These are phyloP conservation scores for Cyclotella atomus DNA, from an alignment of 108 stramenopile species.

Conservation along the genomic window DNA sequence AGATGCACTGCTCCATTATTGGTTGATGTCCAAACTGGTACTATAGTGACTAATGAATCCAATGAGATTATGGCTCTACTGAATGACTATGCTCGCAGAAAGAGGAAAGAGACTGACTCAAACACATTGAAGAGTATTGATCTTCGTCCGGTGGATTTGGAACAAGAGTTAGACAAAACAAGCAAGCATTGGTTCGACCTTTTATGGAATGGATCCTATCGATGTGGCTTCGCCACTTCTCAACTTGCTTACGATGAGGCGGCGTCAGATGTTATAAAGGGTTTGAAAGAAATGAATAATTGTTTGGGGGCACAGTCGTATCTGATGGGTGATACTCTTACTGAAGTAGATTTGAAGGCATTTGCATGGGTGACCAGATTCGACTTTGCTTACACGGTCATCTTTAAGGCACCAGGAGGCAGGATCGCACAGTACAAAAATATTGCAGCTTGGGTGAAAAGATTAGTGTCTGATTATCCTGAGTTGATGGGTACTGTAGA, in stretches of 20 bases:
- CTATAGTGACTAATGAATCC: slow-evolving; percentile 88
- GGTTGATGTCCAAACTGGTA: slow-evolving; percentile 72
- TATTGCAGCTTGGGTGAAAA: slow-evolving; percentile 49
- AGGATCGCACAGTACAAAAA: slow-evolving; percentile 49
- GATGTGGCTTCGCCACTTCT: slow-evolving; percentile 86
- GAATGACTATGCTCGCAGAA: slow-evolving; percentile 55
- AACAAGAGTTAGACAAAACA: slow-evolving; percentile 61
- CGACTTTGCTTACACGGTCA: slow-evolving; percentile 82
- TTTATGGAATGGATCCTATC: slow-evolving; percentile 86
- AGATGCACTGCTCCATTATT: slow-evolving; percentile 91
- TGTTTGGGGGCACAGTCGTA: slow-evolving; percentile 54
- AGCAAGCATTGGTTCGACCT: slow-evolving; percentile 85
- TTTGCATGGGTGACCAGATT: slow-evolving; percentile 82
- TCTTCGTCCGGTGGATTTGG: slow-evolving; percentile 74
- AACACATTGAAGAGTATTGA: slow-evolving; percentile 38
- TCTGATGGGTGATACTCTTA: slow-evolving; percentile 62
- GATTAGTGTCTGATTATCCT: slow-evolving; percentile 46
- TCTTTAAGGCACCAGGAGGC: slow-evolving; percentile 77
- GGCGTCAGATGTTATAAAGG: slow-evolving; percentile 61
- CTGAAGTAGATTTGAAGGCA: slow-evolving; percentile 78
- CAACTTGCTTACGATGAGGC: slow-evolving; percentile 85
- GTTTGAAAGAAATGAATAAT: slow-evolving; percentile 61
- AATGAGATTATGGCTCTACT: slow-evolving; percentile 89
- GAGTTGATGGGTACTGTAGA: slow-evolving; percentile 68
- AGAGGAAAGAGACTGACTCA: slow-evolving; percentile 8